Evolutionary conservation across 495 filamentous ascomycete species (phyloP), one percentile per base, ranked within the genome.

Genomic region (Talaromyces ruber): DNA sequence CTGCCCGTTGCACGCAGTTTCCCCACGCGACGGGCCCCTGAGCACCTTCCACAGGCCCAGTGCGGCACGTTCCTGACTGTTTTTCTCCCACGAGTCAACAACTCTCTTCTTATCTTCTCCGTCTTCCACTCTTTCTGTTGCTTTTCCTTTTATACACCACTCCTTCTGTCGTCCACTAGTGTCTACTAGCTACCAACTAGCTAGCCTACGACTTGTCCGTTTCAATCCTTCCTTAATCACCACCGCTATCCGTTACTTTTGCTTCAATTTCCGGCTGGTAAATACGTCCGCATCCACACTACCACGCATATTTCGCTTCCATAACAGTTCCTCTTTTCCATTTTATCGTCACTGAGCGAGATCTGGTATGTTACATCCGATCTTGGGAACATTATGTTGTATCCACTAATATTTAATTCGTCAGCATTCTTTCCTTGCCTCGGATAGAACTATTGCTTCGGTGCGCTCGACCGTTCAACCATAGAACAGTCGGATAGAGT

Each of bases 91-190:
- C 32, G 32, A 37, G 32, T 34, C 60, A 32, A 25, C 56, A 21
- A 16, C 60, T 62, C 22, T 22, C 37, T 30, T n/a, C 30, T 52
- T 63, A 22, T 43, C 60, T 55, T 63, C 32, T 65, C 54, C 37
- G 9, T 54, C 51, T 68, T n/a, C 30, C 28, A 14, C 25, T 45
- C 18, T 59, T 16, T 56, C 57, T 6, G 51, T 57, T n/a, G n/a
- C 58, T 63, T 50, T 47, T 59, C 43, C 30, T 64, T 47, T 64
- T 43, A 45, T 57, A 28, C 22, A 47, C 9, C 34, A 39, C 30
- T 70, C 56, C 56, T 58, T 43, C 14, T 47, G 21, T 8, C 50
- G 37, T 61, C n/a, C 21, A 8, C 11, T 5, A 25, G 12, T 39
- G 34, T 54, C 22, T 24, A 14, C 63, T 54, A 54, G 18, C 51